Evolutionary conservation across 2,329 filamentous ascomycete genomes (phyloP).

Genomic region (Aspergillus tanneri): DNA sequence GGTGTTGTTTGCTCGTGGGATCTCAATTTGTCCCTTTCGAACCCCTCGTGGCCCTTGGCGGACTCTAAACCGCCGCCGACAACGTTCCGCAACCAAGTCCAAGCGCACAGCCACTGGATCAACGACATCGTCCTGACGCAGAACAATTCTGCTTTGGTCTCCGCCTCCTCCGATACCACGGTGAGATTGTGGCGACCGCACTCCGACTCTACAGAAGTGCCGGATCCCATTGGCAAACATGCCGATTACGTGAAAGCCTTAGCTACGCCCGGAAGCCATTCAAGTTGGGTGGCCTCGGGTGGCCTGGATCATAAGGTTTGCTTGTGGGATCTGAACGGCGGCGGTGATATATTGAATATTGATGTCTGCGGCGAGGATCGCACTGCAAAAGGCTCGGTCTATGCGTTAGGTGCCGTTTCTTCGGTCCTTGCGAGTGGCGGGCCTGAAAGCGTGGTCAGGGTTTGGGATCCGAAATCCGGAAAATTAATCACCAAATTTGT

Average conservation of each 20-base stretch:
- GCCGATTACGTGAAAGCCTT: conserved; percentile 96
- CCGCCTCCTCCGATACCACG: conserved; percentile 88
- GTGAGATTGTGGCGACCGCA: conserved; percentile 89
- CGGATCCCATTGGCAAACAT: conserved; percentile 84
- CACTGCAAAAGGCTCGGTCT: conserved; percentile 88
- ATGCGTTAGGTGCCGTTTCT: conserved; percentile 77
- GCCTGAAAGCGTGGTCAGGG: conserved; percentile 84
- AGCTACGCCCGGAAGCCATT: conserved; percentile 68
- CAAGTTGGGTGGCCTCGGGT: conserved; percentile 88
- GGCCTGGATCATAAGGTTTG: conserved; percentile 89
- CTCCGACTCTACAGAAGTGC: conserved; percentile 60
- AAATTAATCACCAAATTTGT: conserved; percentile 94
- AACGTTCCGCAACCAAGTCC: conserved; percentile 61
- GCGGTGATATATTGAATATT: conserved; percentile 82
- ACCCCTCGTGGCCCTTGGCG: conserved; percentile 22
- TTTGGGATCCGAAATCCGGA: conserved; percentile 88
- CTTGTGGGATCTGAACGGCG: conserved; percentile 89
- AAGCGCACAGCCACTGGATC: conserved; percentile 93
- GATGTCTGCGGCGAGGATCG: conserved; percentile 73
- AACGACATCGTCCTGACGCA: conserved; percentile 85
- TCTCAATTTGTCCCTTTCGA: conserved; percentile 49
- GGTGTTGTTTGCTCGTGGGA: conserved; percentile 97
- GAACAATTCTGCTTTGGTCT: conserved; percentile 75
- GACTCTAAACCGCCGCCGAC: conserved; percentile 43
- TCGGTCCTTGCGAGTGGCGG: conserved; percentile 87